These are phyloP conservation scores for Ogataea pini DNA, from an alignment of 805 yeast genomes.

Conservation along the genomic window DNA sequence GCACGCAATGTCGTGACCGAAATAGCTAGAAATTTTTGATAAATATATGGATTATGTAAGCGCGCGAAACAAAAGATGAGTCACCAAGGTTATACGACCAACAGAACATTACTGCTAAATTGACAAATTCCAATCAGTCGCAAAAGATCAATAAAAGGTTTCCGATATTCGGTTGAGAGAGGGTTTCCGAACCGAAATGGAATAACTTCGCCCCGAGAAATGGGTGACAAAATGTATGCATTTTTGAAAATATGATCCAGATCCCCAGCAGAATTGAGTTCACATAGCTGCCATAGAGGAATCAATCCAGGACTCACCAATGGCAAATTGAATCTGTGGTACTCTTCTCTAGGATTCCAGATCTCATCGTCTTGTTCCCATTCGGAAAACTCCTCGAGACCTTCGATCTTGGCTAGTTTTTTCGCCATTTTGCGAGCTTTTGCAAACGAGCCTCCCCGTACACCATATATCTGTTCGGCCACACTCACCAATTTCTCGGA, in stretches of 20 bases:
- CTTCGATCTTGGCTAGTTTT: slow-evolving; percentile 6
- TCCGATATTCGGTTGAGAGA: slow-evolving; percentile 20
- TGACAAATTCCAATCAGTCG: slow-evolving; percentile 46
- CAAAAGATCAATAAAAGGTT: slow-evolving; percentile 41
- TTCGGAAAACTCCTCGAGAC: slow-evolving; percentile 16
- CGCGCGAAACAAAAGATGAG: background rate
- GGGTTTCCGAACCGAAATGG: slow-evolving; percentile 11
- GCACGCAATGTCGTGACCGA: slow-evolving; percentile 6
- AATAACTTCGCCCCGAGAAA: background rate
- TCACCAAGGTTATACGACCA: slow-evolving; percentile 15
- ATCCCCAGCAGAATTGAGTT: slow-evolving; percentile 35
- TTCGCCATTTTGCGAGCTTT: slow-evolving; percentile 11
- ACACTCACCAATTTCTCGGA: slow-evolving; percentile 12
- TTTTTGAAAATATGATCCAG: slow-evolving; percentile 12
- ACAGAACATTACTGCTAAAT: slow-evolving; percentile 31
- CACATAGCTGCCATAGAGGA: slow-evolving; percentile 47
- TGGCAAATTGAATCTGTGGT: slow-evolving; percentile 34
- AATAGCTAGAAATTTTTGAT: slow-evolving; percentile 1
- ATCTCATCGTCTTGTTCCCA: slow-evolving; percentile 17
- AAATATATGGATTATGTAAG: slow-evolving; percentile 1
- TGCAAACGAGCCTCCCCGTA: slow-evolving; percentile 31
- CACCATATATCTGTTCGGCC: slow-evolving; percentile 44
- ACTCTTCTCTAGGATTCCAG: slow-evolving; percentile 11
- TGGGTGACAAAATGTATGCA: slow-evolving; percentile 6
- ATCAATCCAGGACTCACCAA: slow-evolving; percentile 51